Evolutionary conservation across 441 rosid species (phyloP).

Genomic region (Jatropha podagrica): DNA sequence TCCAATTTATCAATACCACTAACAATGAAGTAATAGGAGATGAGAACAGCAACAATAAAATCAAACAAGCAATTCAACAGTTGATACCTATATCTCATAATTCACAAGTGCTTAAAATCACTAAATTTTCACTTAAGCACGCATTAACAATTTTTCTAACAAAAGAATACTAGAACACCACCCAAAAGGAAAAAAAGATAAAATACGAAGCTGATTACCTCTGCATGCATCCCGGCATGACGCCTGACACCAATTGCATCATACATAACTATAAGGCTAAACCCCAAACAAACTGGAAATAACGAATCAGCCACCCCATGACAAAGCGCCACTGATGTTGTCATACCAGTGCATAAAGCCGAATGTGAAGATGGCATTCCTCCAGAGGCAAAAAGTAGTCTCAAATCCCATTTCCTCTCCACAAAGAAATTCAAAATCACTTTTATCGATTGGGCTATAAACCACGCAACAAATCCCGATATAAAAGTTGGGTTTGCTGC

Average conservation of each 20-base stretch:
- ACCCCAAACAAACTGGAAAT: conserved; percentile 93
- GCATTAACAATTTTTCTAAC: neutral
- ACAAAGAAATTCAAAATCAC: conserved; percentile 73
- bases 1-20: neutral
- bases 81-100: neutral
- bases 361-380: conserved; percentile 98
- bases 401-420: conserved; percentile 87
- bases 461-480: conserved; percentile 77
- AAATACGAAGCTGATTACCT: conserved; percentile 39
- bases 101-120: neutral
- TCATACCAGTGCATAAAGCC: conserved; percentile 85
- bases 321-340: conserved; percentile 86
- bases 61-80: neutral
- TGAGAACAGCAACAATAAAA: neutral
- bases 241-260: conserved; percentile 95
- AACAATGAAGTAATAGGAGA: neutral
- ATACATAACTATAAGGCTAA: conserved; percentile 91
- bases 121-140: neutral
- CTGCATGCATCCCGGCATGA: conserved; percentile 97
- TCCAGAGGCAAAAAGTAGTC: conserved; percentile 70
- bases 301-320: conserved; percentile 90
- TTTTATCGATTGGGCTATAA: conserved; percentile 55
- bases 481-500: conserved; percentile 85
- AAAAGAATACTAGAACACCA: neutral
- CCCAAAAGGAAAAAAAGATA: neutral